Base-by-base conservation (phyloP, 2,329 filamentous ascomycete species). In the Tolypocladium guangdongense region DNA sequence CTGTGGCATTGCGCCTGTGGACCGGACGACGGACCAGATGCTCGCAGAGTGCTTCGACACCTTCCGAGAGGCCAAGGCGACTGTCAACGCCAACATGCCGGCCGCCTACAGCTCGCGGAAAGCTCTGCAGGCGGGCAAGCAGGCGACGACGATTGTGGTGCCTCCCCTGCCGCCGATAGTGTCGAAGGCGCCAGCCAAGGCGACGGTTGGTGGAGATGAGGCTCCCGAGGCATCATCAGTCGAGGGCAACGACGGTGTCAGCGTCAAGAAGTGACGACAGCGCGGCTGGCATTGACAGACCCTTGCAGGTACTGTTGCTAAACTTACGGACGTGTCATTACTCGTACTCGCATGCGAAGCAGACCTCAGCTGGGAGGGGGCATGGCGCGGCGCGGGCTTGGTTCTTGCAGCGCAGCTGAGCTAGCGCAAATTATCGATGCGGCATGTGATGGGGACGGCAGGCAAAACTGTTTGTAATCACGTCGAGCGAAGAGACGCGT, bases 61-160 rank as follows among this genome's bases (percentile, higher is more conserved):
- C 48, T 78, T 72, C 58, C 68, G 72, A 30, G 64, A 68, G 11
- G 77, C 77, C 51, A 74, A 75, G 54, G 65, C 70, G 38, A 74
- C 72, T 0, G 71, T 78, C n/a, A 64, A 70, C 43, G 69, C 72
- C 48, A 78, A 78, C 54, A 67, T 74, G 56, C 75, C 75, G 0
- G 69, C 70, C 12, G 68, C 67, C 36, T 74, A 75, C 56, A 69
- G 62, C 36, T 62, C 66, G 50, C 60, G 58, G 30, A 57, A 59
- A 47, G 51, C 46, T 7, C 49, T 56, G 14, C 58, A 56, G 38
- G 45, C 47, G 10, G 57, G 50, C 20, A 47, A 57, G 48, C 55
- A 54, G 30, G 49, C 12, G 18, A 3, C 24, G n/a, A 11, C 24
- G n/a, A 11, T 39, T 12, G 35, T n/a, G 48, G 18, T 50, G 43